Percentiles rank a stretch among this genome's conserved stretches.
These are phyloP conservation scores for Morella rubra DNA, from an alignment of 306 rosid species.

Conservation along the genomic window DNA sequence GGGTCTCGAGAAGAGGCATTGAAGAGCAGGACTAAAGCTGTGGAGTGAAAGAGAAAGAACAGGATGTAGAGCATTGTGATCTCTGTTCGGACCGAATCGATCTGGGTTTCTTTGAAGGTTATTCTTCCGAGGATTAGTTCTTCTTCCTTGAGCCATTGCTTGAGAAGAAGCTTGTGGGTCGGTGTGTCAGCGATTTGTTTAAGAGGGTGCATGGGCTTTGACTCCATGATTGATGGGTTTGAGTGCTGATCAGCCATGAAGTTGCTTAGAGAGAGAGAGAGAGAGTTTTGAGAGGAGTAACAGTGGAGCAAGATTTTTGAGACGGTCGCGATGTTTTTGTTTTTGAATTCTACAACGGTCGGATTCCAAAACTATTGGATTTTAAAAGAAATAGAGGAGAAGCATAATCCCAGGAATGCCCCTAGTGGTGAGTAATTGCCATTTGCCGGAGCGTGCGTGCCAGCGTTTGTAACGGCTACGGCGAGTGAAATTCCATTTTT, in stretches of 20 bases:
- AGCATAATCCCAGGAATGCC: constrained; percentile 24
- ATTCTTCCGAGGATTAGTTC: constrained; percentile 71
- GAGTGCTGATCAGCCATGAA: constrained; percentile 54
- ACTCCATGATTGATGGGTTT: constrained; percentile 61
- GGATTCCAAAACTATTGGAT: constrained; percentile 20
- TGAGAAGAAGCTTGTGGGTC: constrained; percentile 91
- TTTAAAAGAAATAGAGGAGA: not conserved
- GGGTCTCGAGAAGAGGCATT: constrained; percentile 34
- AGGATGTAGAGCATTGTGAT: constrained; percentile 74
- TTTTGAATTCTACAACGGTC: constrained; percentile 61
- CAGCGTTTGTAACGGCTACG: constrained; percentile 30
- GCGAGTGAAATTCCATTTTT: not conserved
- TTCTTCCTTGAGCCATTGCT: constrained; percentile 97
- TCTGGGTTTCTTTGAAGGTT: constrained; percentile 74
- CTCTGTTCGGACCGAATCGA: constrained; percentile 68
- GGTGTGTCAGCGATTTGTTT: constrained; percentile 92
- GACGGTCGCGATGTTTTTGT: constrained; percentile 20
- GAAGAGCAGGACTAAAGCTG: constrained; percentile 75
- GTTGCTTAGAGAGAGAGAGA: not conserved
- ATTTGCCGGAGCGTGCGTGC: not conserved
- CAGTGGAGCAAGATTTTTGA: constrained; percentile 1
- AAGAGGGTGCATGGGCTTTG: constrained; percentile 76
- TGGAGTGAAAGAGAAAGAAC: constrained; percentile 97
- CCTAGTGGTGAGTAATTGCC: constrained; percentile 3
- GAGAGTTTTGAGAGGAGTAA: constrained; percentile 8